Evolutionary conservation across 768 basidiomycete species (phyloP).

Genomic region (Psilocybe azurescens): DNA sequence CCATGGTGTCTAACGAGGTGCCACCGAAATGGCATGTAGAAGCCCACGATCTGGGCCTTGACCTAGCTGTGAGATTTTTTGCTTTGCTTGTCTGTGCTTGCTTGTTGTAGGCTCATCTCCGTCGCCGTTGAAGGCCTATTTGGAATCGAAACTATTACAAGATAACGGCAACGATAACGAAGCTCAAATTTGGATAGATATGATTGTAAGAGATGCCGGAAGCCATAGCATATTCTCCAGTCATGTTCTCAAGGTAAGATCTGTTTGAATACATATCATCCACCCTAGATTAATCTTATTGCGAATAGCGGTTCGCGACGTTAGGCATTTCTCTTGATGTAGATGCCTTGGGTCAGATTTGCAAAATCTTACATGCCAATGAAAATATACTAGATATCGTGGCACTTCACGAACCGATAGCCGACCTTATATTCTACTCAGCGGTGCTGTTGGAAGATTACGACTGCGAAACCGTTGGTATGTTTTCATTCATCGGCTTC

Average conservation of each 20-base stretch:
- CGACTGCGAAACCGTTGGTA: constrained; percentile 83
- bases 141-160: constrained; percentile 61
- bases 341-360: constrained; percentile 73
- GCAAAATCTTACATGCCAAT: constrained; percentile 64
- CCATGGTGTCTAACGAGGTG: constrained; percentile 52
- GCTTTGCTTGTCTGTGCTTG: constrained; percentile 5
- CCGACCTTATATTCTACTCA: constrained; percentile 66
- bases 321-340: constrained; percentile 61
- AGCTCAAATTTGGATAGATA: constrained; percentile 41
- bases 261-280: background rate
- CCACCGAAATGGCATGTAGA: constrained; percentile 58
- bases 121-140: constrained; percentile 46
- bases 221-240: constrained; percentile 64
- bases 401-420: constrained; percentile 68
- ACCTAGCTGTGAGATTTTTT: constrained; percentile 55
- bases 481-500: constrained; percentile 28
- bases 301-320: constrained; percentile 59
- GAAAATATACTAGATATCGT: constrained; percentile 70
- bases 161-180: constrained; percentile 48
- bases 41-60: constrained; percentile 59
- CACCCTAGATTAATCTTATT: background rate
- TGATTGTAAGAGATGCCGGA: constrained; percentile 59
- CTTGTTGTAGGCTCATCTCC: background rate
- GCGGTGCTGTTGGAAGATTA: constrained; percentile 70
- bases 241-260: constrained; percentile 57